Conservation (phyloP, 139 green algal genomes). For the Pseudopediastrum boryanum region DNA sequence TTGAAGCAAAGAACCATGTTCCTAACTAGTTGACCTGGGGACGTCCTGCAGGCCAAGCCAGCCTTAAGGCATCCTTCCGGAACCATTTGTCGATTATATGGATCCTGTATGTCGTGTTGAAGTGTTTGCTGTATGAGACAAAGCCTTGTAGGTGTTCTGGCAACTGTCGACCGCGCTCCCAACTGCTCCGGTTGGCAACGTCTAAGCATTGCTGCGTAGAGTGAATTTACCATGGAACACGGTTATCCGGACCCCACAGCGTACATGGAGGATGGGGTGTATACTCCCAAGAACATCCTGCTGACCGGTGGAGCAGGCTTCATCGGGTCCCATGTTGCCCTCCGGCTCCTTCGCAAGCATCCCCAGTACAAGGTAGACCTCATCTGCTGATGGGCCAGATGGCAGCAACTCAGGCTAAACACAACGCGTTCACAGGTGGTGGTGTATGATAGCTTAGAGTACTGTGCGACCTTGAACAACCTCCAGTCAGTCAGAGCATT, state of each 20-base stretch:
- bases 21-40: no score
- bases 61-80: no score
- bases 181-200: no score
- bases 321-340: constrained; percentile 82
- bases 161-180: no score
- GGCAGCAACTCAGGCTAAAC: not conserved
- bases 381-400: not conserved
- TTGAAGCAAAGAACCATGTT: no score
- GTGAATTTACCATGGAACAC: no score
- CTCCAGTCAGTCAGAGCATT: constrained; percentile 52
- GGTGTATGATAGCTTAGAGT: constrained; percentile 96
- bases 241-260: not conserved
- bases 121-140: no score
- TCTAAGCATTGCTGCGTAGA: no score
- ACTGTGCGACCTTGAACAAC: constrained; percentile 89
- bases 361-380: constrained; percentile 74
- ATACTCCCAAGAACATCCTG: constrained; percentile 43
- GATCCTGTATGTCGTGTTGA: no score
- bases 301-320: constrained; percentile 77
- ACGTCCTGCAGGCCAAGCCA: no score
- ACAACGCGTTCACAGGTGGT: constrained; percentile 72
- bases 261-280: not conserved
- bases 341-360: constrained; percentile 62
- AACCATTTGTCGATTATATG: no score
- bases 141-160: no score